Conservation (phyloP, 768 basidiomycete species). For the Hygrocybe coccinea region DNA sequence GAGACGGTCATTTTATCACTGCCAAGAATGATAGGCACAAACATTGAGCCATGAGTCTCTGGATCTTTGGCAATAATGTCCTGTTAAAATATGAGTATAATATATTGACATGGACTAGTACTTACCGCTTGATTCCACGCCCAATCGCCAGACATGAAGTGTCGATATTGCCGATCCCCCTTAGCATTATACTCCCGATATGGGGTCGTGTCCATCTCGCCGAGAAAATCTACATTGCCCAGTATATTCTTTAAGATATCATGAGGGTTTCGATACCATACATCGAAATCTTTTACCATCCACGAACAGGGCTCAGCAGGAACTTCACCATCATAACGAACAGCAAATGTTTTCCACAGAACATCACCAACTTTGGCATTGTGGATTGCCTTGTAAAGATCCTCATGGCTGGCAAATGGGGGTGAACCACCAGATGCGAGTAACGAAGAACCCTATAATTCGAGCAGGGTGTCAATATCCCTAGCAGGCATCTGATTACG, state of each 20-base stretch:
- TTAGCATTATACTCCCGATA: slow-evolving; percentile 22
- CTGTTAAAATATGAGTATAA: slow-evolving; percentile 15
- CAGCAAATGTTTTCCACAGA: slow-evolving; percentile 24
- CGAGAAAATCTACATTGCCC: slow-evolving; percentile 32
- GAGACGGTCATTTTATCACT: slow-evolving; percentile 43
- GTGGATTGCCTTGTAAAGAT: slow-evolving; percentile 22
- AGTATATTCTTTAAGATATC: slow-evolving; percentile 27
- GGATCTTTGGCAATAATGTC: slow-evolving; percentile 23
- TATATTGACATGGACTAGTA: slow-evolving; percentile 2
- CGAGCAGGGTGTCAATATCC: neutral
- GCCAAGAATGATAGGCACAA: slow-evolving; percentile 30
- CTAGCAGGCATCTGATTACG: slow-evolving; percentile 1
- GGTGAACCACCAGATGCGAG: slow-evolving; percentile 6
- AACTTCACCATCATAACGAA: slow-evolving; percentile 16
- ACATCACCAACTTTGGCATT: slow-evolving; percentile 19
- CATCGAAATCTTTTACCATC: slow-evolving; percentile 26
- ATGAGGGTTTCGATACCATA: slow-evolving; percentile 32
- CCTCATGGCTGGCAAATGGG: slow-evolving; percentile 21
- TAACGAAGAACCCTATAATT: neutral
- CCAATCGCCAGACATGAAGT: slow-evolving; percentile 40
- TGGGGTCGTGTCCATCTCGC: slow-evolving; percentile 30
- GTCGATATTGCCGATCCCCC: slow-evolving; percentile 22
- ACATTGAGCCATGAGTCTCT: slow-evolving; percentile 26
- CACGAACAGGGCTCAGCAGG: slow-evolving; percentile 24
- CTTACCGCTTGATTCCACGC: slow-evolving; percentile 31